Percentiles rank a stretch among this genome's conserved stretches.
These are phyloP conservation scores for Sphaerulina musiva DNA, from an alignment of 2,329 filamentous ascomycete genomes.

Conservation along the genomic window DNA sequence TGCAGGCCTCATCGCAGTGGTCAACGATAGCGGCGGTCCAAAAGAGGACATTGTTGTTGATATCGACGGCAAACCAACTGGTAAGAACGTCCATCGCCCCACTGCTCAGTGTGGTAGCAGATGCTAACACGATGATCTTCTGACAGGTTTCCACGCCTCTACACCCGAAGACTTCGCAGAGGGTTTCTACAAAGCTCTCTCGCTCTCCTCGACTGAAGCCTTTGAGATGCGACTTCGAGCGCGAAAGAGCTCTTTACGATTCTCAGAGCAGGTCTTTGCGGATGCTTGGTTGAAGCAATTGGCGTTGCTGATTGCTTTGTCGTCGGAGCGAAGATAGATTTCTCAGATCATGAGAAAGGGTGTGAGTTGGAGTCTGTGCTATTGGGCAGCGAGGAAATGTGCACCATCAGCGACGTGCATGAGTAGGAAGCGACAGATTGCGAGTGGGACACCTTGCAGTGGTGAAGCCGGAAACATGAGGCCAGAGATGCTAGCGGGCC, in stretches of 20 bases:
- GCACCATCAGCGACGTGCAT: no score
- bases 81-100: conserved; percentile 40
- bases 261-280: conserved; percentile 81
- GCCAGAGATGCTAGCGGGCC: no score
- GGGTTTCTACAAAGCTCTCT: conserved; percentile 71
- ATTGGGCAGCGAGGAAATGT: no score
- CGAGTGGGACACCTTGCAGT: no score
- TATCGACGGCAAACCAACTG: conserved; percentile 69
- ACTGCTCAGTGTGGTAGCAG: neutral
- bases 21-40: conserved; percentile 87
- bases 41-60: conserved; percentile 87
- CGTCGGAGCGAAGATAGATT: neutral
- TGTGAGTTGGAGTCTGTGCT: no score
- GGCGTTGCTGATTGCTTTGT: conserved; percentile 57
- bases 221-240: conserved; percentile 70
- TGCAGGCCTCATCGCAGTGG: conserved; percentile 83
- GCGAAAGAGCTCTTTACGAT: conserved; percentile 69
- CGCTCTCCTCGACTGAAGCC: conserved; percentile 57
- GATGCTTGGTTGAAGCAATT: conserved; percentile 71
- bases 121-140: conserved; percentile 6
- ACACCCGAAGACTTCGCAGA: conserved; percentile 72
- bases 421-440: no score
- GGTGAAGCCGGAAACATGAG: no score
- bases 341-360: no score
- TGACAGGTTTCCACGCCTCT: conserved; percentile 72